Evolutionary conservation across 2,329 filamentous ascomycete genomes (phyloP), one percentile per base, ranked within the genome.

Genomic region (Clonostachys byssicola): DNA sequence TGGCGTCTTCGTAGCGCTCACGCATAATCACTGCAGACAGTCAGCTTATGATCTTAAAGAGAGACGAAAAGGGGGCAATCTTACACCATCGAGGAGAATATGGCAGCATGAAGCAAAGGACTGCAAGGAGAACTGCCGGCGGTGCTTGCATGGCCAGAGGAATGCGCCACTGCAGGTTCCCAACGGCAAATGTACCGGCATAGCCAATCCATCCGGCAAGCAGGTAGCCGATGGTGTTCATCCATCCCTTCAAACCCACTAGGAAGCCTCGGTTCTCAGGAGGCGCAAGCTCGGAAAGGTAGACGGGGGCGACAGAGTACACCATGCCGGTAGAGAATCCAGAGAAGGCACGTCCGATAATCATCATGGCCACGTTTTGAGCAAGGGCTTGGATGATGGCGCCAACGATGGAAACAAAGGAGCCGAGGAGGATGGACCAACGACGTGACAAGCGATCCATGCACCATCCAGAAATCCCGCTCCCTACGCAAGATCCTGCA

Each of bases 151-250:
- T 57, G n/a, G 57, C 63, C 8, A 66, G 54, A 5, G 62, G 62
- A 12, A 65, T 56, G 2, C 62, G 54, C 66, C 66, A 68, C 47
- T 66, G 62, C 1, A 54, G 43, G 44, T 63, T 54, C 1, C 60
- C 59, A 12, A 49, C 20, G 6, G 58, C 59, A 44, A 60, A 67
- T 3, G 56, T 55, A 12, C 66, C 60, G 3, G 58, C 62, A 46
- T 67, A 70, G 5, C 67, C 68, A 41, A 72, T 62, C 66, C 67
- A 72, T 42, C 63, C 64, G 2, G 65, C 68, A 12, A 56, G 45
- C 49, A 67, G 62, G 43, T 62, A 70, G 5, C 68, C 70, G 8
- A 65, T 47, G 1, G 63, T 57, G 30, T 64, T 65, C 46, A 64
- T 59, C 39, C 65, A 51, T 1, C 62, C 66, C 43, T 66, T 62